These are phyloP conservation scores for Wallemia ichthyophaga DNA, from an alignment of 1,284 basidiomycete species.

Conservation along the genomic window DNA sequence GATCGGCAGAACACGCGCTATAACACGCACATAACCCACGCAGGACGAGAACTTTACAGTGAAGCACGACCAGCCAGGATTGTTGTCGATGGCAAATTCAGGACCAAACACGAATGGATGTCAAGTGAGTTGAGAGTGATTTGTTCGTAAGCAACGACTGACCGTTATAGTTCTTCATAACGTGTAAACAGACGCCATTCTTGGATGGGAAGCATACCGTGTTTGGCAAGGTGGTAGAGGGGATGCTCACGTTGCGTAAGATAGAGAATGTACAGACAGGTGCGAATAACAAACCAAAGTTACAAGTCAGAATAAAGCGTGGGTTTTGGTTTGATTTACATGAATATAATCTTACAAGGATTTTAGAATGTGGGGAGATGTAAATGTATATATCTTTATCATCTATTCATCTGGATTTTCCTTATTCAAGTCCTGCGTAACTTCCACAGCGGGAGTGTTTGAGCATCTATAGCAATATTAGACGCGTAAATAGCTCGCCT, in stretches of 20 bases:
- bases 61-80: slow-evolving; percentile 55
- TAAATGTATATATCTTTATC: background rate
- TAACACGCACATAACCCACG: background rate
- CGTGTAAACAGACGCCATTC: slow-evolving; percentile 73
- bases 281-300: background rate
- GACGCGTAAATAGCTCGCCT: too few relatives aligned
- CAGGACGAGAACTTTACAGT: slow-evolving; percentile 81
- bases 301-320: background rate
- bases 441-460: background rate
- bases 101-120: slow-evolving; percentile 76
- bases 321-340: background rate
- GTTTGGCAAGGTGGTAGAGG: slow-evolving; percentile 65
- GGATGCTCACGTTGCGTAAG: slow-evolving; percentile 66
- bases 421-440: background rate
- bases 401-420: background rate
- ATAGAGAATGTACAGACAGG: slow-evolving; percentile 84
- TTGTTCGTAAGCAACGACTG: background rate
- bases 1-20: too few relatives aligned
- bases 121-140: slow-evolving; percentile 24
- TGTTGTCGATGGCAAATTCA: slow-evolving; percentile 79
- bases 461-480: background rate
- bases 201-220: slow-evolving; percentile 82
- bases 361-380: background rate
- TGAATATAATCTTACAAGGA: too few relatives aligned
- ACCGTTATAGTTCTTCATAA: slow-evolving; percentile 65